Evolutionary conservation across 495 filamentous ascomycete genomes (phyloP), one percentile per base, ranked within the genome.

Genomic region (Penicillium manginii): DNA sequence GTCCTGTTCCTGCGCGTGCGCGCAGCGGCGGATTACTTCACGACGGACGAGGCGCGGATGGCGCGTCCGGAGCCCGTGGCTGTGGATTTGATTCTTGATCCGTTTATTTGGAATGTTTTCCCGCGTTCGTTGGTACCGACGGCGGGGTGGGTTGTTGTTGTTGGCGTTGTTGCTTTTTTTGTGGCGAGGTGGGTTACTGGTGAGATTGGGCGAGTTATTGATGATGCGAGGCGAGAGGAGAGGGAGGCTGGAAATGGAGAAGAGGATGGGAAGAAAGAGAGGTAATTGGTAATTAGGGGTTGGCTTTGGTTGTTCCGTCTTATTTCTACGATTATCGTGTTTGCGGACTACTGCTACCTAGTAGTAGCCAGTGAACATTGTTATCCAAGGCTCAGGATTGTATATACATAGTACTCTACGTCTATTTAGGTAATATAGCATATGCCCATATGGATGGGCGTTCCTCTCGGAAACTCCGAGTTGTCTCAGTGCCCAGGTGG

Each of bases 61-160:
- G 68, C 76, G 49, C 62, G 84, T 61, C 88, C 91, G 11, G 89
- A 90, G 3, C 80, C 85, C 1, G 91, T 97, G 19, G 72, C 80
- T 53, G 91, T 88, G 18, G 93, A 98, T 71, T 81, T 98, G 52
- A 84, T 97, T 69, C 84, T 98, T 22, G 94, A 98, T 75, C 91
- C 92, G 19, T 97, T 85, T 60, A 45, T 92, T 37, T 73, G 84
- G 61, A 91, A 91, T 73, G 63, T 89, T 7, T 78, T 93, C 58
- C 91, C 91, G 10, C 76, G 80, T 50, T 91, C 88, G 18, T 72
- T 94, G 18, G 64, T 90, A 15, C 85, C 85, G 39, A 93, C 88
- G 12, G 83, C 81, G 29, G 69, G 64, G 22, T 91, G 86, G 70
- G 77, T 90, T 50, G 58, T 78, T 6, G 60, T 81, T 19, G 81